Evolutionary conservation across 2,329 filamentous ascomycete species (phyloP).

Genomic region (Daldinia sp.): DNA sequence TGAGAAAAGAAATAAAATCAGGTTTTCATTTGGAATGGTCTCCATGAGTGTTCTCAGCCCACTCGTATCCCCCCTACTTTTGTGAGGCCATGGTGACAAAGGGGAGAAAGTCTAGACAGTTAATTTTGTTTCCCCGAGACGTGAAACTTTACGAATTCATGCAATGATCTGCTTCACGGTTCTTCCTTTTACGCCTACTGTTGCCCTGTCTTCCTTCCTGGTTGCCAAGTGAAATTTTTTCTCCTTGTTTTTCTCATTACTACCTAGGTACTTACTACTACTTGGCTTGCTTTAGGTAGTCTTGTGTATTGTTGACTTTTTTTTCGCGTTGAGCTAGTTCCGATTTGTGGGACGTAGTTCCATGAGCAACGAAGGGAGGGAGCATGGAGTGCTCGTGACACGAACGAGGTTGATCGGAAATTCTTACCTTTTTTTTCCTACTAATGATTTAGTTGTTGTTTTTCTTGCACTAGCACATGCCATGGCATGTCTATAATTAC

Average conservation of each 20-base stretch:
- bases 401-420: background rate
- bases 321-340: background rate
- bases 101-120: slow-evolving; percentile 46
- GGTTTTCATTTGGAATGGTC: slow-evolving; percentile 48
- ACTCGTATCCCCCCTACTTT: slow-evolving; percentile 28
- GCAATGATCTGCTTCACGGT: slow-evolving; percentile 38
- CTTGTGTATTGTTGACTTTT: background rate
- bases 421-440: background rate
- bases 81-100: slow-evolving; percentile 39
- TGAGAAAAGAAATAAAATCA: slow-evolving; percentile 50
- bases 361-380: too few relatives aligned
- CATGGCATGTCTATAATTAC: slow-evolving; percentile 1
- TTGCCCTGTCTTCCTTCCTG: slow-evolving; percentile 10
- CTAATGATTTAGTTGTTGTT: background rate
- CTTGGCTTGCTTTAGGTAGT: background rate
- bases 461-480: background rate
- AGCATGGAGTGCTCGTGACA: background rate
- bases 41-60: slow-evolving; percentile 37
- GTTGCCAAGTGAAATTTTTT: background rate
- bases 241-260: background rate
- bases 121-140: slow-evolving; percentile 45
- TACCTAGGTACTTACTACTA: background rate
- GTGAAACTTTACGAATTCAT: slow-evolving; percentile 44
- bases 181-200: slow-evolving; percentile 13
- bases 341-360: background rate